Conservation (phyloP, 2,329 filamentous ascomycete species). For the Penicillium sp. region DNA sequence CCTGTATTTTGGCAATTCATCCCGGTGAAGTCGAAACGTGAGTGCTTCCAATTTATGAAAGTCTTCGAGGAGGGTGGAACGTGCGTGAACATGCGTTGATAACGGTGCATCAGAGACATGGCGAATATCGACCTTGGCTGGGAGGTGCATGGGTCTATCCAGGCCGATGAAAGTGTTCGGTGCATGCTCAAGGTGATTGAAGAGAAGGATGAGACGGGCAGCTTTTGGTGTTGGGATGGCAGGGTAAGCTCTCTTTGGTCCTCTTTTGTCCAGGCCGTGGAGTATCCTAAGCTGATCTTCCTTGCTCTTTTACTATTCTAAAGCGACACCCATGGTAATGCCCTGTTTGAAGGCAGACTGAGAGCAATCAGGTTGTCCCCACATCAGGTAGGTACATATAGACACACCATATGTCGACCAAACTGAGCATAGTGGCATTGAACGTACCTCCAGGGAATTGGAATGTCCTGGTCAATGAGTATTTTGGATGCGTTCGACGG, state of each 20-base stretch:
- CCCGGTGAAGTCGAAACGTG: conserved; percentile 53
- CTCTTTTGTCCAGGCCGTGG: background rate
- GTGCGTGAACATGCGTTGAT: background rate
- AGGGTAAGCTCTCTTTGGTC: conserved; percentile 31
- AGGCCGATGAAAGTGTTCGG: conserved; percentile 44
- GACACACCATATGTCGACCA: too few species aligned
- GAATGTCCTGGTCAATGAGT: too few species aligned
- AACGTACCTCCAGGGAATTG: too few species aligned
- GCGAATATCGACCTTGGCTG: conserved; percentile 47
- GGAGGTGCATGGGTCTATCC: conserved; percentile 50
- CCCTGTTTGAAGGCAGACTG: too few species aligned
- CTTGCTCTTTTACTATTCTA: too few species aligned
- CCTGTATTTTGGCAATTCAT: conserved; percentile 51
- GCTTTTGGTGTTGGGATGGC: conserved; percentile 53
- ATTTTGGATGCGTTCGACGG: too few species aligned
- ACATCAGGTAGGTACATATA: too few species aligned
- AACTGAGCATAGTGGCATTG: too few species aligned
- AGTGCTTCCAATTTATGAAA: conserved; percentile 5
- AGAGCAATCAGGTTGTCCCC: too few species aligned
- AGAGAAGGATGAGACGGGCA: conserved; percentile 47
- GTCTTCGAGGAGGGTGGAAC: too few species aligned
- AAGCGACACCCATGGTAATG: too few species aligned
- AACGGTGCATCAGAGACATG: conserved; percentile 42
- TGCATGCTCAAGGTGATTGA: conserved; percentile 49
- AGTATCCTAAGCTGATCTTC: too few species aligned